Evolutionary conservation across 2,329 filamentous ascomycete genomes (phyloP).

Genomic region (Hypoxylon sp.): DNA sequence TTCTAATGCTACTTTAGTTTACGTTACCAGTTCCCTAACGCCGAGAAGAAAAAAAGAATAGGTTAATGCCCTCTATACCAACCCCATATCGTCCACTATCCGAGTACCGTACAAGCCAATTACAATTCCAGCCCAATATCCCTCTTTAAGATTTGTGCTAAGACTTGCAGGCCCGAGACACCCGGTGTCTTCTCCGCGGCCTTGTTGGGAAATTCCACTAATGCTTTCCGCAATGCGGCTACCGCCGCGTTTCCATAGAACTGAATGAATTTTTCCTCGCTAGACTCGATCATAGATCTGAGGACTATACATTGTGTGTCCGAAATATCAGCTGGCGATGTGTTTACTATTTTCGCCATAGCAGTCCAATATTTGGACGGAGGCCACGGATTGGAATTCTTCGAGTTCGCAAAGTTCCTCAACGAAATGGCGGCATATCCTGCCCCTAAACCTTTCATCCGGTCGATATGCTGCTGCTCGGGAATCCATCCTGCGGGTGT

Average conservation of each 20-base stretch:
- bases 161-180: slow-evolving; percentile 66
- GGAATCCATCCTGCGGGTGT: slow-evolving; percentile 68
- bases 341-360: slow-evolving; percentile 82
- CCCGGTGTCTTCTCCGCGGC: slow-evolving; percentile 64
- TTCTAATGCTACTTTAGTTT: slow-evolving; percentile 44
- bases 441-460: slow-evolving; percentile 86
- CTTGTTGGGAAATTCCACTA: slow-evolving; percentile 79
- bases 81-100: slow-evolving; percentile 14
- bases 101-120: slow-evolving; percentile 35
- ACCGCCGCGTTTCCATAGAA: slow-evolving; percentile 85
- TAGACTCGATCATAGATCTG: slow-evolving; percentile 79
- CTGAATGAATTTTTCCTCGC: slow-evolving; percentile 80
- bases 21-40: slow-evolving; percentile 35
- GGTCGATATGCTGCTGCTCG: slow-evolving; percentile 82
- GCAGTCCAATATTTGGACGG: slow-evolving; percentile 87
- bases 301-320: slow-evolving; percentile 81
- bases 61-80: slow-evolving; percentile 36
- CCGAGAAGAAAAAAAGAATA: slow-evolving; percentile 10
- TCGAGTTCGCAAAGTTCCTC: slow-evolving; percentile 82
- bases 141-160: slow-evolving; percentile 67
- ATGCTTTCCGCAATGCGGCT: slow-evolving; percentile 77
- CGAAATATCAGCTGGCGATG: slow-evolving; percentile 76
- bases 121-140: slow-evolving; percentile 65
- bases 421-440: slow-evolving; percentile 88
- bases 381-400: slow-evolving; percentile 80